These are phyloP conservation scores for Thermomucor indicae-seudaticae DNA, from an alignment of 371 early-diverging fungal species.

Conservation along the genomic window DNA sequence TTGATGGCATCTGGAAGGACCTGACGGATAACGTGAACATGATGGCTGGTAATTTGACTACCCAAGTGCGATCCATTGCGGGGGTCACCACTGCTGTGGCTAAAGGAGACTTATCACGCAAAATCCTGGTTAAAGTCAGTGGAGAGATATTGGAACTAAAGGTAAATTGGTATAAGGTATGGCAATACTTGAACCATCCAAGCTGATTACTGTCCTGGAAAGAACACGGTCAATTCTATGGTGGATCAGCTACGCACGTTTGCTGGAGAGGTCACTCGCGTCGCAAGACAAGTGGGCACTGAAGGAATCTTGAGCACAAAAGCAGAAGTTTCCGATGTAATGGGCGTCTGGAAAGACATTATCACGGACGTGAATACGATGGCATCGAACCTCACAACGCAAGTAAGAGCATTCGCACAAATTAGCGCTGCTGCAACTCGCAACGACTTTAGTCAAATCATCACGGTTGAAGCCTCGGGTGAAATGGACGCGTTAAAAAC, in stretches of 20 bases:
- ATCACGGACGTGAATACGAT: constrained; percentile 46
- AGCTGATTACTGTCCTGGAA: constrained; percentile 24
- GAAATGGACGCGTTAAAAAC: constrained; percentile 70
- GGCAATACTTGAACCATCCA: constrained; percentile 34
- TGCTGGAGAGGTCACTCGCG: constrained; percentile 39
- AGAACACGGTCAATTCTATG: constrained; percentile 43
- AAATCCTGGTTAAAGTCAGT: constrained; percentile 26
- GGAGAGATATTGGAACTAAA: constrained; percentile 40
- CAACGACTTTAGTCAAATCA: constrained; percentile 56
- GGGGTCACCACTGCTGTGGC: constrained; percentile 33
- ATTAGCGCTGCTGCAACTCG: constrained; percentile 53
- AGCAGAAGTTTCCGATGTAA: constrained; percentile 37
- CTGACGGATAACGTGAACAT: constrained; percentile 39
- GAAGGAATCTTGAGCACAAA: constrained; percentile 40
- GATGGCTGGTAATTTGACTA: constrained; percentile 38
- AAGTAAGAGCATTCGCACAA: constrained; percentile 55
- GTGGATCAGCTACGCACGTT: constrained; percentile 40
- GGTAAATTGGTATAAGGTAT: constrained; percentile 3
- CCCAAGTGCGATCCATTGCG: constrained; percentile 47
- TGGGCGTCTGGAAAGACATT: constrained; percentile 47
- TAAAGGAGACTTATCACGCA: constrained; percentile 29
- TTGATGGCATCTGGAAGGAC: constrained; percentile 35
- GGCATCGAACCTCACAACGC: constrained; percentile 43
- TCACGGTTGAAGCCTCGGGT: constrained; percentile 62
- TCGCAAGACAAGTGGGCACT: constrained; percentile 45